A percentile compares a stretch with the other conserved stretches of the same genome.
Evolutionary conservation across 768 basidiomycete species (phyloP).

Genomic region (Suillus tomentosus): DNA sequence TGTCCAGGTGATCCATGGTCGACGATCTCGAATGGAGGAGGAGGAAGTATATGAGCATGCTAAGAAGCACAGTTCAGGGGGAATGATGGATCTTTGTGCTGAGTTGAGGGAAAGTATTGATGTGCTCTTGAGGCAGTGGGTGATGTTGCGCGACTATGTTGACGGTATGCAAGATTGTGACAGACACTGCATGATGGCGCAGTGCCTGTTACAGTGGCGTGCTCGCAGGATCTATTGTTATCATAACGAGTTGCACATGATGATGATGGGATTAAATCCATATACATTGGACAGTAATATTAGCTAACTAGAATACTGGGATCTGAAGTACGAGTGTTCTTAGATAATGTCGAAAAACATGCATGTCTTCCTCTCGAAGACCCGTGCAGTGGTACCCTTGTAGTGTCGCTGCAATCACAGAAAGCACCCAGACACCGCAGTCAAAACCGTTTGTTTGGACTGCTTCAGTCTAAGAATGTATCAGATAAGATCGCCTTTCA

Average conservation of each 20-base stretch:
- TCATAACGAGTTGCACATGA: not conserved
- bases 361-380: conserved; percentile 7
- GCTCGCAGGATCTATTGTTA: not conserved
- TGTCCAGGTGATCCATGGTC: not conserved
- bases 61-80: not conserved
- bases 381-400: conserved; percentile 6
- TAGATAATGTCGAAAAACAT: conserved; percentile 3
- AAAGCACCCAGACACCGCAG: conserved; percentile 29
- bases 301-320: conserved; percentile 3
- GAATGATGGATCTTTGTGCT: not conserved
- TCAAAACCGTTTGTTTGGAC: conserved; percentile 21
- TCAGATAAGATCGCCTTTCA: not conserved
- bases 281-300: not conserved
- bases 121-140: not conserved
- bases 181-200: not conserved
- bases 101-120: not conserved
- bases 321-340: not conserved
- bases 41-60: not conserved
- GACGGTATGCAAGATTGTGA: not conserved
- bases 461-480: not conserved
- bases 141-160: not conserved
- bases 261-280: not conserved
- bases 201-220: not conserved
- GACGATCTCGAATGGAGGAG: not conserved
- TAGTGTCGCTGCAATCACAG: not conserved